phyloP scores from a whole-genome alignment of 768 basidiomycete species.

The Psilocybe subaeruginosa region DNA sequence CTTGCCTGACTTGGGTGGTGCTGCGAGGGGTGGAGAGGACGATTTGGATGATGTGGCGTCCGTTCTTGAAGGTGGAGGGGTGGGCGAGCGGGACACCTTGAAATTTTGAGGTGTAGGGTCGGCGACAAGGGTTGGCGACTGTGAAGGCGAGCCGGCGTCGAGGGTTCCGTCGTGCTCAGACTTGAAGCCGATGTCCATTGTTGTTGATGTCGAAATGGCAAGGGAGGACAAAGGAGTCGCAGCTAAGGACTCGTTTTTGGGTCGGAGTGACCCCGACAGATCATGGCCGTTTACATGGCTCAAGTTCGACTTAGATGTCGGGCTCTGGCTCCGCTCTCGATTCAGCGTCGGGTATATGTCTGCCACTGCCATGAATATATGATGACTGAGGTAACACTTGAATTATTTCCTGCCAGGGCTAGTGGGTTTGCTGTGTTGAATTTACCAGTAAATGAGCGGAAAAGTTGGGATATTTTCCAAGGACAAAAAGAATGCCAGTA shows the following conservation, averaged over 20 bases:
- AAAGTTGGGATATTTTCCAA: slow-evolving; percentile 15
- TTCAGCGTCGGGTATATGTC: slow-evolving; percentile 24
- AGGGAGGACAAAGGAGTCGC: slow-evolving; percentile 27
- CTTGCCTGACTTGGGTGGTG: slow-evolving; percentile 29
- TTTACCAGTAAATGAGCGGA: slow-evolving; percentile 16
- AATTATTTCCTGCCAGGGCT: slow-evolving; percentile 17
- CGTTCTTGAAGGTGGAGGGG: slow-evolving; percentile 32
- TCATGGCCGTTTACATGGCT: slow-evolving; percentile 24
- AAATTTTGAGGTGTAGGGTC: slow-evolving; percentile 34
- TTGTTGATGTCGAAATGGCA: slow-evolving; percentile 24
- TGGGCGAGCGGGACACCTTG: slow-evolving; percentile 36
- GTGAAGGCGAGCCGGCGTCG: slow-evolving; percentile 34
- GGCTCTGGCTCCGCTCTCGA: slow-evolving; percentile 22
- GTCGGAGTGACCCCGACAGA: slow-evolving; percentile 32
- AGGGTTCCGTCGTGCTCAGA: slow-evolving; percentile 30
- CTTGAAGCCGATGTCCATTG: slow-evolving; percentile 36
- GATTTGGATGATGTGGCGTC: slow-evolving; percentile 39
- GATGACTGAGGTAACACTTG: slow-evolving; percentile 6
- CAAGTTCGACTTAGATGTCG: slow-evolving; percentile 21
- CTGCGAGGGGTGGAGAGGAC: slow-evolving; percentile 41
- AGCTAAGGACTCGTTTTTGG: slow-evolving; percentile 34
- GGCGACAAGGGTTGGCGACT: slow-evolving; percentile 37
- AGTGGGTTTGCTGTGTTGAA: slow-evolving; percentile 7
- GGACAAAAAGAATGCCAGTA: slow-evolving; percentile 9
- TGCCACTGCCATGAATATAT: slow-evolving; percentile 20